These are phyloP conservation scores for Metarhizium rileyi DNA, from an alignment of 2,329 filamentous ascomycete genomes.

Conservation along the genomic window DNA sequence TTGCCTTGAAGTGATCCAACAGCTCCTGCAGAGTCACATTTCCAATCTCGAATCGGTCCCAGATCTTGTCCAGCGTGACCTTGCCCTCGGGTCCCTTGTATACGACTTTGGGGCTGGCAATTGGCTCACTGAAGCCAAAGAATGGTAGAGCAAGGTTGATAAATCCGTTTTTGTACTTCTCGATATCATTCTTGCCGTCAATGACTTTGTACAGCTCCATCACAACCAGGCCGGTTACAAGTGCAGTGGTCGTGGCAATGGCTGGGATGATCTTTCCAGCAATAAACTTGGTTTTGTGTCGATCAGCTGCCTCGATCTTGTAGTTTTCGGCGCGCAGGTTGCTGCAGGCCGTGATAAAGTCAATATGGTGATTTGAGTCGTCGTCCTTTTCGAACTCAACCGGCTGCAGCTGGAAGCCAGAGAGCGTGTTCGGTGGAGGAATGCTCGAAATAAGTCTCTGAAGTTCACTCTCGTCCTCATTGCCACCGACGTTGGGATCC, in stretches of 20 bases:
- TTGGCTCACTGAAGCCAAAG: slow-evolving; percentile 97
- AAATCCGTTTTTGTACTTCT: slow-evolving; percentile 99
- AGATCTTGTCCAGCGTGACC: slow-evolving; percentile 87
- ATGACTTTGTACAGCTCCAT: slow-evolving; percentile 94
- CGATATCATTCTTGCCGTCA: slow-evolving; percentile 90
- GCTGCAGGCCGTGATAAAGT: slow-evolving; percentile 96
- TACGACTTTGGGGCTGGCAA: slow-evolving; percentile 83
- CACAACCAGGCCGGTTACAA: slow-evolving; percentile 88
- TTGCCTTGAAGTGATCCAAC: slow-evolving; percentile 68
- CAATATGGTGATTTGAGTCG: slow-evolving; percentile 95
- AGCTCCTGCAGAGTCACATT: slow-evolving; percentile 81
- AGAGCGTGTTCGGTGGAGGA: slow-evolving; percentile 68
- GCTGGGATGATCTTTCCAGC: slow-evolving; percentile 99
- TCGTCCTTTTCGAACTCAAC: slow-evolving; percentile 99
- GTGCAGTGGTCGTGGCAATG: slow-evolving; percentile 91
- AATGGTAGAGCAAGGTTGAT: slow-evolving; percentile 93
- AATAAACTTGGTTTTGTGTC: slow-evolving; percentile 99
- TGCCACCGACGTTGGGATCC: slow-evolving; percentile 70
- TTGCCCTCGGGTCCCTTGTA: slow-evolving; percentile 73
- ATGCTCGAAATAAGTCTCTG: slow-evolving; percentile 62
- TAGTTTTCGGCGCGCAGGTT: slow-evolving; percentile 97
- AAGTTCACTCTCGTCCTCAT: slow-evolving; percentile 69
- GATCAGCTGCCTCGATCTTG: slow-evolving; percentile 85
- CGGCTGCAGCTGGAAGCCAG: slow-evolving; percentile 79
- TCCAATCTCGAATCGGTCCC: slow-evolving; percentile 90